These are phyloP conservation scores for Starmera quercuum DNA, from an alignment of 805 yeast genomes.

Conservation along the genomic window DNA sequence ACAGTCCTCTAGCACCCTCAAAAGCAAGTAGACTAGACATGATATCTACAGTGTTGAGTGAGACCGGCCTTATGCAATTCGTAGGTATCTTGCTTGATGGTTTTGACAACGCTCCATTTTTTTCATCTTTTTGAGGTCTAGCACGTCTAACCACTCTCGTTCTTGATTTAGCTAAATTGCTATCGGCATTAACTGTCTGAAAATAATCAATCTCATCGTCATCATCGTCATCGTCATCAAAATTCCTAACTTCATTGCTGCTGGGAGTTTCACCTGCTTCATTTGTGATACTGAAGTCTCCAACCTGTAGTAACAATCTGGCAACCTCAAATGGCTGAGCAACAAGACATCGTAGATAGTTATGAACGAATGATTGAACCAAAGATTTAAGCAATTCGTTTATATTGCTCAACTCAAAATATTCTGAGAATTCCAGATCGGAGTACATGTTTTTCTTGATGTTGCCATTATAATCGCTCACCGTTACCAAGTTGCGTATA, in stretches of 20 bases:
- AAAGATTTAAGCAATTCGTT: constrained; percentile 50
- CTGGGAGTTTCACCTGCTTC: constrained; percentile 5
- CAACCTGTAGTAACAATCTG: constrained; percentile 73
- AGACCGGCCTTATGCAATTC: constrained; percentile 43
- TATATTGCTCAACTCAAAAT: constrained; percentile 52
- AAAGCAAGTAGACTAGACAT: constrained; percentile 55
- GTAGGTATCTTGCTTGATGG: constrained; percentile 1
- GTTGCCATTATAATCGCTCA: constrained; percentile 15
- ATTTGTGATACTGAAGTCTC: constrained; percentile 42
- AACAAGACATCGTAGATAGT: constrained; percentile 59
- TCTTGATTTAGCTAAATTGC: constrained; percentile 3
- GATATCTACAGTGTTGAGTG: constrained; percentile 58
- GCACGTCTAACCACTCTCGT: constrained; percentile 10
- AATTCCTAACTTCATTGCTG: constrained; percentile 13
- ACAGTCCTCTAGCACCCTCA: constrained; percentile 66
- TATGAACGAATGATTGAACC: constrained; percentile 52
- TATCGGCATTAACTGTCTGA: constrained; percentile 19
- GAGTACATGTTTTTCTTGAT: constrained; percentile 20
- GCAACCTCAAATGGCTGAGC: constrained; percentile 89
- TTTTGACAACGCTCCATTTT: too few species aligned
- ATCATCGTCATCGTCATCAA: constrained; percentile 22
- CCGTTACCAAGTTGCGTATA: constrained; percentile 14
- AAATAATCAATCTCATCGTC: constrained; percentile 40
- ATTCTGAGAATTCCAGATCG: constrained; percentile 60
- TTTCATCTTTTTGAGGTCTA: too few species aligned